A percentile compares a stretch with the other conserved stretches of the same genome.
These are phyloP conservation scores for Penicillium decumbens DNA, from an alignment of 2,329 filamentous ascomycete genomes.

Conservation along the genomic window DNA sequence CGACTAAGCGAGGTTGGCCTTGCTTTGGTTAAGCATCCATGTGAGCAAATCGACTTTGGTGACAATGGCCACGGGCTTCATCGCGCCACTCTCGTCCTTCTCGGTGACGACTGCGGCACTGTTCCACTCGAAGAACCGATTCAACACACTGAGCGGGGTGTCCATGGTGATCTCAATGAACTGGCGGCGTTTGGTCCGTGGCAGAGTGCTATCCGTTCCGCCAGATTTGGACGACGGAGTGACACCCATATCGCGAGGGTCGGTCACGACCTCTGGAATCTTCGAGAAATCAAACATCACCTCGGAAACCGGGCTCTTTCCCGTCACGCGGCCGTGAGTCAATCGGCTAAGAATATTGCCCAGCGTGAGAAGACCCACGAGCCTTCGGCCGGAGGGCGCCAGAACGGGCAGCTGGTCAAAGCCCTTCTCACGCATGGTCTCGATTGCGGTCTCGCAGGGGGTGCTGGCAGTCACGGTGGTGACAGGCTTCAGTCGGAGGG, in stretches of 20 bases:
- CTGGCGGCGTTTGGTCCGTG: constrained; percentile 54
- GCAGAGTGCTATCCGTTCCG: background rate
- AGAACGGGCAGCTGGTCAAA: constrained; percentile 97
- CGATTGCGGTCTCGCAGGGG: constrained; percentile 79
- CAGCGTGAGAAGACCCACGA: constrained; percentile 89
- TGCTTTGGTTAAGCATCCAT: constrained; percentile 73
- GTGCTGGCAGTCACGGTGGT: constrained; percentile 72
- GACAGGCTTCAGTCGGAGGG: constrained; percentile 86
- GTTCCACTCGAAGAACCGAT: constrained; percentile 97
- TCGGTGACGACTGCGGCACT: constrained; percentile 93
- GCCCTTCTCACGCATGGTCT: constrained; percentile 96
- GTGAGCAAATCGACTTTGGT: constrained; percentile 95
- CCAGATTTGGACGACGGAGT: constrained; percentile 13
- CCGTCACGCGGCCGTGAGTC: constrained; percentile 72
- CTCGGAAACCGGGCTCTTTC: constrained; percentile 68
- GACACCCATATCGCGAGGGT: constrained; percentile 62
- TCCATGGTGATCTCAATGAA: constrained; percentile 95
- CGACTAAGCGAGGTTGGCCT: constrained; percentile 18
- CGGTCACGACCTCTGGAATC: constrained; percentile 84
- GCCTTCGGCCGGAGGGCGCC: constrained; percentile 60
- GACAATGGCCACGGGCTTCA: constrained; percentile 81
- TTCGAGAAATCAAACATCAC: constrained; percentile 97
- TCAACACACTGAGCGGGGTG: constrained; percentile 75
- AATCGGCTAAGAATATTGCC: constrained; percentile 92
- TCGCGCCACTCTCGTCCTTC: constrained; percentile 53